Evolutionary conservation across 1,139 yeast genomes (phyloP).

Genomic region (Pneumocystis canis): DNA sequence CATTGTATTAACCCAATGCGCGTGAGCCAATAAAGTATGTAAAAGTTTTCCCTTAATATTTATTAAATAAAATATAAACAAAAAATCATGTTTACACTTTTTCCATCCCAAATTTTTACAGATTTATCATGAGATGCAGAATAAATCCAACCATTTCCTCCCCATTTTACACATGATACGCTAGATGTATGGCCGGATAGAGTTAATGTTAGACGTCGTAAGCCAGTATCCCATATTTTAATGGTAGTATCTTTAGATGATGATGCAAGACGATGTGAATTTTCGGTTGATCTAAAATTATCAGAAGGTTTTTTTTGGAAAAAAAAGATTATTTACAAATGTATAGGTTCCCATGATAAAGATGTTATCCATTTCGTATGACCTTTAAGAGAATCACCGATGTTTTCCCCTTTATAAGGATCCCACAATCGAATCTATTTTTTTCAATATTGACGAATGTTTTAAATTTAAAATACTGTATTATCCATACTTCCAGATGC

Average conservation of each 20-base stretch:
- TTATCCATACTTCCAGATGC: conserved; percentile 97
- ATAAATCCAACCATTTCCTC: conserved; percentile 73
- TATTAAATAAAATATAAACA: not conserved
- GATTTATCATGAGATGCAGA: conserved; percentile 93
- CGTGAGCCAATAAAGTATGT: conserved; percentile 73
- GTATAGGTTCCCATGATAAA: conserved; percentile 88
- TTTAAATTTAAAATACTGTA: conserved; percentile 32
- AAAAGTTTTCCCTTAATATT: conserved; percentile 28
- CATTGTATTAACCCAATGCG: conserved; percentile 95
- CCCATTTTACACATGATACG: conserved; percentile 93
- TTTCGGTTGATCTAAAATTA: conserved; percentile 26
- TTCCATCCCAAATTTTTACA: conserved; percentile 80
- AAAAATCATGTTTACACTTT: conserved; percentile 41
- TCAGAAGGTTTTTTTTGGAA: not conserved
- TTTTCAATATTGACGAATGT: not conserved
- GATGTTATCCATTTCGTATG: conserved; percentile 85
- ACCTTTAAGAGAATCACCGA: conserved; percentile 64
- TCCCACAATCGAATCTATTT: conserved; percentile 55
- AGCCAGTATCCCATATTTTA: conserved; percentile 77
- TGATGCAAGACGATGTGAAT: conserved; percentile 53
- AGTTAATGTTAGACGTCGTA: conserved; percentile 48
- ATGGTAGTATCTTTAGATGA: conserved; percentile 88
- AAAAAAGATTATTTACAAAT: conserved; percentile 26
- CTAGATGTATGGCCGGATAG: conserved; percentile 80
- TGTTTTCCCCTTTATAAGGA: conserved; percentile 51